These are phyloP conservation scores for Melaleuca alternifolia DNA, from an alignment of 345 rosid genomes.

Conservation along the genomic window DNA sequence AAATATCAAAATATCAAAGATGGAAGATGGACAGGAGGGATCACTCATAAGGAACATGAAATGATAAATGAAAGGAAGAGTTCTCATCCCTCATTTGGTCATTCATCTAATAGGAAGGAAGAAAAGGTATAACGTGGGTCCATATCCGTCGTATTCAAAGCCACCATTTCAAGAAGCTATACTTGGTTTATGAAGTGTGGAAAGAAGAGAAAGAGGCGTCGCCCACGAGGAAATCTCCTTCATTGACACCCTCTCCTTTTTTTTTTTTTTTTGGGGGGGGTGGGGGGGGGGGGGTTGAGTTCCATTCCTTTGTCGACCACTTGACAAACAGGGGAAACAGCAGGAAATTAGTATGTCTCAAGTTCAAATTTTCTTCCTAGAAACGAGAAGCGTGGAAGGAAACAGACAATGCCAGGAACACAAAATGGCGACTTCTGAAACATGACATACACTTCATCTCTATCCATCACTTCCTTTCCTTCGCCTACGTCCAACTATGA, in stretches of 20 bases:
- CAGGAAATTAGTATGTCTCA: background rate
- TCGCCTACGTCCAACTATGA: no score
- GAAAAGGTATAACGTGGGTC: background rate
- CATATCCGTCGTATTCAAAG: background rate
- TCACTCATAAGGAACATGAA: background rate
- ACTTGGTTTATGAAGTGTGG: background rate
- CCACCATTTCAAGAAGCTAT: background rate
- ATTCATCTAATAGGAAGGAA: background rate
- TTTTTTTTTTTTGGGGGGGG: no score
- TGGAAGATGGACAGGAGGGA: background rate
- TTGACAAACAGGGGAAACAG: background rate
- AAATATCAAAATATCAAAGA: background rate
- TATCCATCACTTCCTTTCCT: no score
- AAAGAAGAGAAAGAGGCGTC: background rate
- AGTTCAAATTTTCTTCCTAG: background rate
- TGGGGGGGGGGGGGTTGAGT: no score
- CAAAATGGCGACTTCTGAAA: background rate
- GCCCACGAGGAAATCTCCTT: background rate
- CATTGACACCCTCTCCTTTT: background rate
- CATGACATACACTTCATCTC: background rate
- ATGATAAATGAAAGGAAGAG: background rate
- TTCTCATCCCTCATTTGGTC: background rate
- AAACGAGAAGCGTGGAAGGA: background rate
- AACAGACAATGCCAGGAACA: background rate
- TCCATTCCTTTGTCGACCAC: background rate